Base-by-base conservation (phyloP, 805 yeast genomes). In the Saccharomycopsis selenospora region DNA sequence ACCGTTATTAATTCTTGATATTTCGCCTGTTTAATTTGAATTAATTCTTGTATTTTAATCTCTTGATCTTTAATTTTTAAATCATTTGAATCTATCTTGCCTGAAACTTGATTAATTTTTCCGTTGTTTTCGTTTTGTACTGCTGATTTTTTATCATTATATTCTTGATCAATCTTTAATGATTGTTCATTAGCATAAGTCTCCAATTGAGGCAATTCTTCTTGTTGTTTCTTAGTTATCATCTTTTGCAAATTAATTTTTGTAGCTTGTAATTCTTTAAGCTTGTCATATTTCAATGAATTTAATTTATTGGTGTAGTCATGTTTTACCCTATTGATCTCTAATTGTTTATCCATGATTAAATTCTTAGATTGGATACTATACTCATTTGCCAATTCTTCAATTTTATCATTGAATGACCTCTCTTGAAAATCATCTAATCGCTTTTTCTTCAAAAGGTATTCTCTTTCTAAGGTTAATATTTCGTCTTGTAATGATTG, bases 391-490 rank as follows among this genome's bases (percentile, higher is more conserved):
- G 72, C 64, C 4, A 72, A 51, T 1, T 56, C 48, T 36, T 75
- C 75, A 1, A 77, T 66, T 22, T 42, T 42, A 20, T 40, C 38
- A 6, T 14, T 20, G 17, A 33, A 33, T 10, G 17, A 48, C 27
- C 59, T 65, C 18, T 61, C 60, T 2, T 58, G 55, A 10, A 66
- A 52, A n/a, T 61, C 63, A 2, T 51, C 50, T 13, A 69, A 45
- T 42, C 66, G 68, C 42, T 59, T 59, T 45, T 61, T 56, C 40
- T 67, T 65, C 10, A 60, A 49, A 41, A 59, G 61, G 27, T 65
- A 55, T 23, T 55, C 40, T 30, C 56, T 56, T 14, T 57, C 49
- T 2, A 61, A 43, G 1, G 40, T 17, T 6, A 41, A 22, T 3
- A 55, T 44, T 33, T 52, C 51, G 22, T 61, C 65, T n/a, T 60